These are phyloP conservation scores for Quambalaria eucalypti DNA, from an alignment of 1,284 basidiomycete species.

Conservation along the genomic window DNA sequence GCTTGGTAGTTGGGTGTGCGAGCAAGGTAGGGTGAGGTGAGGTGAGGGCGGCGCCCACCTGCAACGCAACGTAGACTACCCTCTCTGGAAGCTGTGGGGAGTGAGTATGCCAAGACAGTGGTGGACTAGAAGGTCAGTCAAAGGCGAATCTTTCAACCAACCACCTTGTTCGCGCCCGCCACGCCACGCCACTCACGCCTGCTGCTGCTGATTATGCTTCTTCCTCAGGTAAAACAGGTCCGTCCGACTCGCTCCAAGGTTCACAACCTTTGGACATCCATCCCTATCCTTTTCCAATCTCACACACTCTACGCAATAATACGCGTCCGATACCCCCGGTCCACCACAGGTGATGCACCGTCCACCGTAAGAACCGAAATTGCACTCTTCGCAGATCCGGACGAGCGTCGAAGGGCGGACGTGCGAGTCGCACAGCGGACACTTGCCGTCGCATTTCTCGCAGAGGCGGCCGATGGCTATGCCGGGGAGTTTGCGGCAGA, in stretches of 20 bases:
- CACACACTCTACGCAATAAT: slow-evolving; percentile 59
- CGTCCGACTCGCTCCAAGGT: slow-evolving; percentile 59
- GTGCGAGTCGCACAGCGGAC: slow-evolving; percentile 98
- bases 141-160: too few relatives aligned
- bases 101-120: too few relatives aligned
- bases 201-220: slow-evolving; percentile 25
- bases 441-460: slow-evolving; percentile 99
- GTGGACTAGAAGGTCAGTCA: too few relatives aligned
- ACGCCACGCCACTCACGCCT: too few relatives aligned
- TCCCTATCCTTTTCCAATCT: slow-evolving; percentile 93
- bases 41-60: too few relatives aligned
- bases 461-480: slow-evolving; percentile 91
- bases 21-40: too few relatives aligned
- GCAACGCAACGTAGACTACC: too few relatives aligned
- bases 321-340: slow-evolving; percentile 42
- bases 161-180: too few relatives aligned
- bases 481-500: slow-evolving; percentile 91
- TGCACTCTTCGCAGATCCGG: slow-evolving; percentile 97
- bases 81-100: too few relatives aligned
- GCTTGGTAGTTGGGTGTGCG: too few relatives aligned
- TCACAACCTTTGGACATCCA: slow-evolving; percentile 97
- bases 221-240: slow-evolving; percentile 37
- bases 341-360: slow-evolving; percentile 81
- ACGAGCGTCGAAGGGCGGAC: slow-evolving; percentile 95
- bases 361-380: slow-evolving; percentile 89